Evolutionary conservation across 2,329 filamentous ascomycete species (phyloP).

Genomic region (Colletotrichum orbiculare): DNA sequence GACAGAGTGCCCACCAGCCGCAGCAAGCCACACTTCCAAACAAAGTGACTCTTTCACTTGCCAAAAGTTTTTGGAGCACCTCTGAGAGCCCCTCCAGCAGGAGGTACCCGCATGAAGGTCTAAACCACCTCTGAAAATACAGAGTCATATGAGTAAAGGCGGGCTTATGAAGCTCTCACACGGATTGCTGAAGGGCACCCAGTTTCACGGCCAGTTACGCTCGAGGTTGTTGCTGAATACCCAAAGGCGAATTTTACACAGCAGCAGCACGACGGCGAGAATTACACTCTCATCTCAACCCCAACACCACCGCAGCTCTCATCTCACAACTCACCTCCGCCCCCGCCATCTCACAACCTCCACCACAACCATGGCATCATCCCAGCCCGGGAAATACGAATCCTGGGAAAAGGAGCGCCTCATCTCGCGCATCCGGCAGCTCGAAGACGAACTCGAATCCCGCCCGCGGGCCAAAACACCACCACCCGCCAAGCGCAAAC

Average conservation of each 20-base stretch:
- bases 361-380: slow-evolving; percentile 37
- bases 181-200: slow-evolving; percentile 21
- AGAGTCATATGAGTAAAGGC: slow-evolving; percentile 21
- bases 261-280: too few relatives aligned
- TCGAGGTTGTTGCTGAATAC: slow-evolving; percentile 8
- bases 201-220: slow-evolving; percentile 19
- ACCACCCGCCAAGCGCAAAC: too few relatives aligned
- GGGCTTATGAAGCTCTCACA: slow-evolving; percentile 26
- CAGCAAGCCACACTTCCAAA: slow-evolving; percentile 25
- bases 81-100: slow-evolving; percentile 13
- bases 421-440: slow-evolving; percentile 72
- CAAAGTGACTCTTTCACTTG: neutral
- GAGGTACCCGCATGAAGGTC: slow-evolving; percentile 30
- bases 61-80: neutral
- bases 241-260: neutral
- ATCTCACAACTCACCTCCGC: slow-evolving; percentile 5
- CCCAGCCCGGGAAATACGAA: slow-evolving; percentile 62
- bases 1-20: neutral
- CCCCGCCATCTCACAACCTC: slow-evolving; percentile 21
- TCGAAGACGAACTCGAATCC: slow-evolving; percentile 74
- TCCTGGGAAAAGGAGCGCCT: slow-evolving; percentile 77
- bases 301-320: neutral
- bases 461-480: slow-evolving; percentile 47
- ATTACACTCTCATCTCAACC: neutral
- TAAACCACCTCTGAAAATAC: slow-evolving; percentile 11